These are phyloP conservation scores for Globomyces sp. DNA, from an alignment of 371 early-diverging fungal genomes.

Conservation along the genomic window DNA sequence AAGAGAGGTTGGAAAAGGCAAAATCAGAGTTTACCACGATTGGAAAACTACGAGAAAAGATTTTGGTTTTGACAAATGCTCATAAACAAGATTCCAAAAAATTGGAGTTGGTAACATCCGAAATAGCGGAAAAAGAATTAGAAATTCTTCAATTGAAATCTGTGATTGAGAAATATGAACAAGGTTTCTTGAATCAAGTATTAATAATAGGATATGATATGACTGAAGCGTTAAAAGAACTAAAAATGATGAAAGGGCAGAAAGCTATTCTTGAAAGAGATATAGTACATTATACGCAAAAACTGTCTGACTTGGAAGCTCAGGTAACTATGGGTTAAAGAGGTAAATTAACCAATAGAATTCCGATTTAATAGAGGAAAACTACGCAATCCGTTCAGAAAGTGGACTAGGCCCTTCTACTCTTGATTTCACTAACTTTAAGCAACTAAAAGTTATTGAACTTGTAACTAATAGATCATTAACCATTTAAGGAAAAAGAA, in stretches of 20 bases:
- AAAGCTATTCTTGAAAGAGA: conserved; percentile 35
- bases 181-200: conserved; percentile 13
- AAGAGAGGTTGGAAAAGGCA: conserved; percentile 7
- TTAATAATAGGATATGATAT: conserved; percentile 23
- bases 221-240: conserved; percentile 40
- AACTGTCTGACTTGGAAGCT: conserved; percentile 37
- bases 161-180: conserved; percentile 34
- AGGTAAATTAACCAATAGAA: background rate
- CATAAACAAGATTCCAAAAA: conserved; percentile 22
- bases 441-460: conserved; percentile 34
- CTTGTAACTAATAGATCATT: conserved; percentile 4
- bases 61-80: conserved; percentile 23
- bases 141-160: conserved; percentile 31
- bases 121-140: conserved; percentile 37
- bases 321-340: conserved; percentile 26
- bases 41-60: conserved; percentile 26
- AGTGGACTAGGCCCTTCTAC: conserved; percentile 27
- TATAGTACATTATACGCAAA: conserved; percentile 24
- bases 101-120: conserved; percentile 23
- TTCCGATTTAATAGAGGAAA: conserved; percentile 43
- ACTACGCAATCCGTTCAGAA: conserved; percentile 35
- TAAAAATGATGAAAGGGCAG: conserved; percentile 38
- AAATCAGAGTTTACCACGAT: conserved; percentile 1
- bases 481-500: conserved; percentile 26
- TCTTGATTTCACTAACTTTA: conserved; percentile 36